phyloP scores from a whole-genome alignment of 1,284 basidiomycete genomes.

The Mrakiaceae sp. region DNA sequence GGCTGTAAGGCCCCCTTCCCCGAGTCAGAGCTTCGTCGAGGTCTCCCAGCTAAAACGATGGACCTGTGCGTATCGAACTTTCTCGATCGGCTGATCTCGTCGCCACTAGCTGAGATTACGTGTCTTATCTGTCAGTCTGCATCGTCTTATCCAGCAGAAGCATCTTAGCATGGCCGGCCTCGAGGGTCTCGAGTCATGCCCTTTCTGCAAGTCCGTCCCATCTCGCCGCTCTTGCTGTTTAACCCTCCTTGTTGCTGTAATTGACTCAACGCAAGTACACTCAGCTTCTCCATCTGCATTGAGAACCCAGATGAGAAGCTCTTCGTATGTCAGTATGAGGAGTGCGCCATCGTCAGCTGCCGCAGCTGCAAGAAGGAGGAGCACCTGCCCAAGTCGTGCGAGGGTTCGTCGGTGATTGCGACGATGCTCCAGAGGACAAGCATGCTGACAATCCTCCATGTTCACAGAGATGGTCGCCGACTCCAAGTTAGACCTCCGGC shows the following conservation, averaged over 20 bases:
- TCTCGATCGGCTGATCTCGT: neutral
- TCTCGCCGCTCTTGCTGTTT: slow-evolving; percentile 30
- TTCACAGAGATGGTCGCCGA: slow-evolving; percentile 55
- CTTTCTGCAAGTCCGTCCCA: slow-evolving; percentile 59
- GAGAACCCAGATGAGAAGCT: slow-evolving; percentile 65
- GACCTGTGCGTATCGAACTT: slow-evolving; percentile 12
- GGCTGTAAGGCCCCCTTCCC: slow-evolving; percentile 59
- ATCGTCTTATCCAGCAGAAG: slow-evolving; percentile 58
- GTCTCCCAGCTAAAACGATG: slow-evolving; percentile 37
- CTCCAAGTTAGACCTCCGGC: slow-evolving; percentile 55
- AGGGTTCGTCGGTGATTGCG: slow-evolving; percentile 40
- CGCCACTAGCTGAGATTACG: neutral
- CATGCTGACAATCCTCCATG: neutral
- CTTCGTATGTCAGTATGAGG: slow-evolving; percentile 61
- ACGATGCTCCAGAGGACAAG: neutral
- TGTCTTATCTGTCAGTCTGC: slow-evolving; percentile 23
- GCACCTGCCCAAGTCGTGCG: slow-evolving; percentile 75
- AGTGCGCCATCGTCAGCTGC: slow-evolving; percentile 63
- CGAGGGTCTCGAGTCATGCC: slow-evolving; percentile 61
- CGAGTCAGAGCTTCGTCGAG: slow-evolving; percentile 51
- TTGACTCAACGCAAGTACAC: neutral
- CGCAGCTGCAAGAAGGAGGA: slow-evolving; percentile 66
- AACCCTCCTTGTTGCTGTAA: neutral
- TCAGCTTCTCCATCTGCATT: slow-evolving; percentile 42
- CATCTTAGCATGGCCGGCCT: slow-evolving; percentile 59